Evolutionary conservation across 305 asterid species (phyloP).

Genomic region (Ajuga reptans): DNA sequence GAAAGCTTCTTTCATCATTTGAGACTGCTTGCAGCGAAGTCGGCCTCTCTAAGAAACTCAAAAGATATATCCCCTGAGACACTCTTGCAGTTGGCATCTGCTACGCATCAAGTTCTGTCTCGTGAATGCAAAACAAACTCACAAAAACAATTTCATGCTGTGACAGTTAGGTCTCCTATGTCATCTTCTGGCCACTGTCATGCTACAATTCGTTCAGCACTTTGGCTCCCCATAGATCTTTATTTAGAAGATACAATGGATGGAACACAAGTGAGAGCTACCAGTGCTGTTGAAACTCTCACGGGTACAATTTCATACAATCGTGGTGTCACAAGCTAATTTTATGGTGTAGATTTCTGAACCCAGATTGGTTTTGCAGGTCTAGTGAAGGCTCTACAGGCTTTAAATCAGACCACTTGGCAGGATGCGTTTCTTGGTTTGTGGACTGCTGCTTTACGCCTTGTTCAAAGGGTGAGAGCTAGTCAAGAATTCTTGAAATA

Average conservation of each 20-base stretch:
- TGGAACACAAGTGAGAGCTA: slow-evolving; percentile 71
- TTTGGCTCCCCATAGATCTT: slow-evolving; percentile 88
- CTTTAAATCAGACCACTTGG: slow-evolving; percentile 75
- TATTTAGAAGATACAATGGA: slow-evolving; percentile 85
- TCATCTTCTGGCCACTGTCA: slow-evolving; percentile 52
- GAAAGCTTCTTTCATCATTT: slow-evolving; percentile 57
- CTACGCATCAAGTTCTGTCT: slow-evolving; percentile 47
- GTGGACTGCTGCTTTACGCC: slow-evolving; percentile 84
- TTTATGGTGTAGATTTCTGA: slow-evolving; percentile 14
- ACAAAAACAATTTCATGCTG: slow-evolving; percentile 54
- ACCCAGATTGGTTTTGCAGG: slow-evolving; percentile 45
- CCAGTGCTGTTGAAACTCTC: slow-evolving; percentile 80
- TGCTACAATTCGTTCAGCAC: slow-evolving; percentile 54
- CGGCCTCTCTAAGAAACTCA: slow-evolving; percentile 70
- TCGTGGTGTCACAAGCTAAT: slow-evolving; percentile 14
- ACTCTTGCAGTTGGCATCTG: slow-evolving; percentile 71
- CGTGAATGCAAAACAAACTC: slow-evolving; percentile 62
- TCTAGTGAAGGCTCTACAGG: slow-evolving; percentile 78
- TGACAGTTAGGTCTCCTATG: slow-evolving; percentile 48
- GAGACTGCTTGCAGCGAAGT: slow-evolving; percentile 62
- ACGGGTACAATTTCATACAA: slow-evolving; percentile 37
- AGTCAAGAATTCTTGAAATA: slow-evolving; percentile 14
- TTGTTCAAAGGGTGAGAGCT: slow-evolving; percentile 78
- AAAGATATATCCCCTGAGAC: slow-evolving; percentile 63
- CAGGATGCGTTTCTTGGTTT: slow-evolving; percentile 87